These are phyloP conservation scores for Aspergillus phoenicis DNA, from an alignment of 2,329 filamentous ascomycete genomes.

Conservation along the genomic window DNA sequence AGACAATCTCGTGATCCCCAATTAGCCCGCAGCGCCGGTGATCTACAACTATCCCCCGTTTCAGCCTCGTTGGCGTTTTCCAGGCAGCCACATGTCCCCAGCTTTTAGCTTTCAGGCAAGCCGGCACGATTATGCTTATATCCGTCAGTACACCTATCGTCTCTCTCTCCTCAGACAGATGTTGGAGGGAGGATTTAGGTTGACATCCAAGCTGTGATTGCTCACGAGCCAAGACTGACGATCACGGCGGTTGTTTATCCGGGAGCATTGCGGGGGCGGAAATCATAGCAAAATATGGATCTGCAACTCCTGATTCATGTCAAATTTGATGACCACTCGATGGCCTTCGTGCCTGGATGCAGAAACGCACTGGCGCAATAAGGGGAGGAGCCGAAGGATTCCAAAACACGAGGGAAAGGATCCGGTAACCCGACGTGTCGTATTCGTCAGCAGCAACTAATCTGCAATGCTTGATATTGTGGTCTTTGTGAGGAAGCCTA, in stretches of 20 bases:
- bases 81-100: neutral
- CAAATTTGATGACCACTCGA: neutral
- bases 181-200: neutral
- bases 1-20: neutral
- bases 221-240: neutral
- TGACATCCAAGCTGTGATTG: neutral
- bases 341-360: neutral
- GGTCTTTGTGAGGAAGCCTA: neutral
- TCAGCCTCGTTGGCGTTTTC: neutral
- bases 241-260: neutral
- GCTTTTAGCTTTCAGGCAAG: neutral
- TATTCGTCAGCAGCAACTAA: neutral
- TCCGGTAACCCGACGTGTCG: neutral
- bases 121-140: neutral
- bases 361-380: neutral
- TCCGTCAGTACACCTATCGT: neutral
- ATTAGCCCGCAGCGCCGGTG: neutral
- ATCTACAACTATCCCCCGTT: neutral
- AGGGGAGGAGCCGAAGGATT: neutral
- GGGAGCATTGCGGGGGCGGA: neutral
- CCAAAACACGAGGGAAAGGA: slow-evolving; percentile 1
- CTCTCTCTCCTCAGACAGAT: neutral
- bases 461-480: neutral
- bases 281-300: neutral
- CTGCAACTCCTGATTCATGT: neutral